Conservation (phyloP, 106 monocot genomes). For the Posidonia australis region DNA sequence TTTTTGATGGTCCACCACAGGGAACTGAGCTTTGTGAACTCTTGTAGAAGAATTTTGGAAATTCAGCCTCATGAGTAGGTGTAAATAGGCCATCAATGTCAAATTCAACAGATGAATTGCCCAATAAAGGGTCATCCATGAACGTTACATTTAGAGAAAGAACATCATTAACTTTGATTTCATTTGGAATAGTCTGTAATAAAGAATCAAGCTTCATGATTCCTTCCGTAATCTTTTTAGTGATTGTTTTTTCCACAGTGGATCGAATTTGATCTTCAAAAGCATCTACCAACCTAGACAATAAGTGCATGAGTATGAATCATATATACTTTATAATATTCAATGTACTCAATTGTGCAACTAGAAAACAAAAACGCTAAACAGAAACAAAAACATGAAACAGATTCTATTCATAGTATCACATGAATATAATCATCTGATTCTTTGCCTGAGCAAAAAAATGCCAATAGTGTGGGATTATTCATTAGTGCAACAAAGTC, state of each 20-base stretch:
- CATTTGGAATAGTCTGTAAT: slow-evolving; percentile 62
- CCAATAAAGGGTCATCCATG: slow-evolving; percentile 50
- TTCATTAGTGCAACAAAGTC: no score
- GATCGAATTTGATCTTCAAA: slow-evolving; percentile 69
- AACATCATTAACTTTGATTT: slow-evolving; percentile 47
- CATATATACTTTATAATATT: neutral
- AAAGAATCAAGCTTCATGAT: slow-evolving; percentile 52
- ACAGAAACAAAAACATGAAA: no score
- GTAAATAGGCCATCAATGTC: slow-evolving; percentile 73
- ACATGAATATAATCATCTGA: no score
- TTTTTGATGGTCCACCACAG: slow-evolving; percentile 41
- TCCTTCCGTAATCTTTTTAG: slow-evolving; percentile 52
- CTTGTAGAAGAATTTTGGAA: slow-evolving; percentile 10
- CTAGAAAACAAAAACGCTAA: no score
- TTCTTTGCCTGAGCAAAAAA: no score
- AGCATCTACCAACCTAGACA: slow-evolving; percentile 72
- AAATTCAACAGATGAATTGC: slow-evolving; percentile 60
- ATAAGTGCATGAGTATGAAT: neutral
- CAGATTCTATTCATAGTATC: no score
- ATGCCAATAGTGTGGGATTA: no score
- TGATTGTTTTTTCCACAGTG: slow-evolving; percentile 61
- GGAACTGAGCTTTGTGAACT: slow-evolving; percentile 13
- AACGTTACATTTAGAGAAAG: slow-evolving; percentile 73
- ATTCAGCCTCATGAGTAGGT: slow-evolving; percentile 15
- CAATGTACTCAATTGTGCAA: no score